Evolutionary conservation across 768 basidiomycete species (phyloP), one percentile per base, ranked within the genome.

Genomic region (Aureoboletus auriporus): DNA sequence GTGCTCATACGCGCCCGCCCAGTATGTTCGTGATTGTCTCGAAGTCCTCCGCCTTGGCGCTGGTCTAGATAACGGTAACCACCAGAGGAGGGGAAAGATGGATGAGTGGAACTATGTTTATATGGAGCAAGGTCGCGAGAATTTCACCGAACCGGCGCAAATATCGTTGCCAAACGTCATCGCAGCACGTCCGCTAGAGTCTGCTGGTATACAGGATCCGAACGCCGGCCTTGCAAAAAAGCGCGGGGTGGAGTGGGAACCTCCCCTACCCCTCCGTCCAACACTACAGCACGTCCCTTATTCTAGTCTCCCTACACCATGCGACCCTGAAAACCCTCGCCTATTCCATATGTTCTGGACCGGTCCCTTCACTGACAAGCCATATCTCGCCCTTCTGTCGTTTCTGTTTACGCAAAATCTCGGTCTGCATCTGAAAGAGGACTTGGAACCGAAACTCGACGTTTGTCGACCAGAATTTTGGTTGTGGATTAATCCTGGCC

Each of bases 271-370:
- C n/a, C 70, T 84, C 17, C 75, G 78, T 31, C 64, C 74, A 7
- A 73, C 81, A 5, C 64, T 77, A 12, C 66, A 72, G 29, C 80
- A 88, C 59, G 70, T 71, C 35, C 76, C 84, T 0, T 78, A 80
- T 55, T 75, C 82, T 17, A 76, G 77, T 46, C 75, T 81, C 35
- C 65, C 77, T 3, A 64, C 71, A 1, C 75, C 83, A 1, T 99
- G 96, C 68, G 91, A 96, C 60, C 77, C 84, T 0, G 85, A 90
- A 55, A 82, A 86, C 58, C 87, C 93, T 6, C 82, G 89, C 31
- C 70, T 97, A 29, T 98, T 95, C 75, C 96, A 99, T 69, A 96
- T 97, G 85, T 99, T 96, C 74, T 98, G 96, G 95, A 90, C 94
- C 2, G 95, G 96, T 0, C 86, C 92, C 1, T 97, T 99, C 74